These are phyloP conservation scores for Penicillium sp. DNA, from an alignment of 2,329 filamentous ascomycete genomes.

Conservation along the genomic window DNA sequence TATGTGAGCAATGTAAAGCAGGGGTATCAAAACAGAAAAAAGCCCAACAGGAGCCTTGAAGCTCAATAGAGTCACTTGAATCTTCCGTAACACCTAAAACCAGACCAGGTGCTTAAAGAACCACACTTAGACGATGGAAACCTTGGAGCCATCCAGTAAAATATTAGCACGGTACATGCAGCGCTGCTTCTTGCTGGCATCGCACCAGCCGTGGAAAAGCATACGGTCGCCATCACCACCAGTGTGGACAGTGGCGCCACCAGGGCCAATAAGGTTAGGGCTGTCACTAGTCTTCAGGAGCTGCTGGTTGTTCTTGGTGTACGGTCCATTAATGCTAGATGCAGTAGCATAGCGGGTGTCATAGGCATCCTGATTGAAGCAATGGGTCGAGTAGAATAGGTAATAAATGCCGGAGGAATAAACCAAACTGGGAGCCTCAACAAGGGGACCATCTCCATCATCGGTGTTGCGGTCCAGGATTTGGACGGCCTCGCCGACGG, in stretches of 20 bases:
- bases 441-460: constrained; percentile 64
- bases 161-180: constrained; percentile 38
- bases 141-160: constrained; percentile 21
- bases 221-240: constrained; percentile 34
- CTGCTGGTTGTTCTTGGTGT: constrained; percentile 38
- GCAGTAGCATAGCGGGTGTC: constrained; percentile 65
- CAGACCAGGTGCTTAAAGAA: not conserved
- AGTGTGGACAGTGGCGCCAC: constrained; percentile 38
- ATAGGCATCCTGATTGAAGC: constrained; percentile 59
- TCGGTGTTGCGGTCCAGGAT: constrained; percentile 62
- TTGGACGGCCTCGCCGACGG: constrained; percentile 57
- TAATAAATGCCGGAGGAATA: constrained; percentile 55
- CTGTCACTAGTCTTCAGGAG: constrained; percentile 39
- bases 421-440: constrained; percentile 65
- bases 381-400: constrained; percentile 66
- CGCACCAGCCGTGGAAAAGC: constrained; percentile 39
- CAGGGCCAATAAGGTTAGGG: constrained; percentile 34
- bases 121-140: constrained; percentile 18
- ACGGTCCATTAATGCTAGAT: constrained; percentile 41
- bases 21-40: constrained; percentile 5
- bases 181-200: constrained; percentile 19
- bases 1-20: not conserved
- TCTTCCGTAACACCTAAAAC: too few relatives aligned
- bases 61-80: not conserved
- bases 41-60: too few relatives aligned